Evolutionary conservation across 2,329 filamentous ascomycete genomes (phyloP).

Genomic region (Orbilia blumenaviensis): DNA sequence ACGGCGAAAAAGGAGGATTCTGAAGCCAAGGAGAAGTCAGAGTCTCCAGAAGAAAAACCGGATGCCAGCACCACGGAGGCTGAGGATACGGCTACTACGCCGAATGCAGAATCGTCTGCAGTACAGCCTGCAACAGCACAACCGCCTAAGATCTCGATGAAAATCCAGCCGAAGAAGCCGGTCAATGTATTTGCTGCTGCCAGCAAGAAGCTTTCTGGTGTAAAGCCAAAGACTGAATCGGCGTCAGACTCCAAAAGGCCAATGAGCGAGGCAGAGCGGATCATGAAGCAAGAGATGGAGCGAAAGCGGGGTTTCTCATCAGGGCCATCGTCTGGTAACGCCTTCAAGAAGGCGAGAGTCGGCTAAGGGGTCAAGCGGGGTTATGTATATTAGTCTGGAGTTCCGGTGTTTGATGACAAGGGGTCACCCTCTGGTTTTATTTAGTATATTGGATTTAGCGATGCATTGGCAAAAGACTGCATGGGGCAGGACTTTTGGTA

Average conservation of each 20-base stretch:
- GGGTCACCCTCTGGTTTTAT: neutral
- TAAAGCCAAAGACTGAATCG: slow-evolving; percentile 63
- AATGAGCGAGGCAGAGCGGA: slow-evolving; percentile 86
- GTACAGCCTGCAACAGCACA: slow-evolving; percentile 49
- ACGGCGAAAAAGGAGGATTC: slow-evolving; percentile 49
- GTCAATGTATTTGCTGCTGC: slow-evolving; percentile 77
- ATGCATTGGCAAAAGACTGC: neutral
- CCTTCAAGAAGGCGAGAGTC: slow-evolving; percentile 55
- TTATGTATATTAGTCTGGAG: neutral
- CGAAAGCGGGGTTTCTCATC: slow-evolving; percentile 69
- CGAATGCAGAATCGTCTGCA: slow-evolving; percentile 29
- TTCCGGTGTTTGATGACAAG: slow-evolving; percentile 4
- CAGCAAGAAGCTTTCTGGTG: slow-evolving; percentile 75
- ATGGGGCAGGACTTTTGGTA: neutral
- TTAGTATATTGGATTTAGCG: slow-evolving; percentile 6
- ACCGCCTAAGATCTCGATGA: slow-evolving; percentile 69
- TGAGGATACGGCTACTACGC: slow-evolving; percentile 35
- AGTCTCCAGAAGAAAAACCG: slow-evolving; percentile 24
- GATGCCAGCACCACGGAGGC: slow-evolving; percentile 16
- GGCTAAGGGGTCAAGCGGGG: neutral
- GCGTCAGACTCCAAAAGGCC: slow-evolving; percentile 71
- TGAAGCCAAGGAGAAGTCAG: slow-evolving; percentile 13
- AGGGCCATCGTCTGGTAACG: slow-evolving; percentile 41
- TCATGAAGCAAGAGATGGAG: slow-evolving; percentile 86
- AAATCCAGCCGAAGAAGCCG: slow-evolving; percentile 72